phyloP scores from a whole-genome alignment of 2,329 filamentous ascomycete genomes.

The Botrytis pseudocinerea region DNA sequence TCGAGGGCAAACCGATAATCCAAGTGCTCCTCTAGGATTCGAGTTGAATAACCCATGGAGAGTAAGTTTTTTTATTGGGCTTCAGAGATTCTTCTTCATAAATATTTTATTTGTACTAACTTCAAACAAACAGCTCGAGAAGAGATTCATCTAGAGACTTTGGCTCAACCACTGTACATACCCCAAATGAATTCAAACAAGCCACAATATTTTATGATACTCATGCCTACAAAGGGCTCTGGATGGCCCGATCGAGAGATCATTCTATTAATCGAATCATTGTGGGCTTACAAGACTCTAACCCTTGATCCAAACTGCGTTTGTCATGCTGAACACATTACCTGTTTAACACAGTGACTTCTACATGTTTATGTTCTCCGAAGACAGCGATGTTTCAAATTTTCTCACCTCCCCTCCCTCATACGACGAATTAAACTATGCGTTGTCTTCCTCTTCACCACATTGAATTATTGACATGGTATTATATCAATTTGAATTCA shows the following conservation, averaged over 20 bases:
- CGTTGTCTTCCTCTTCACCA: neutral
- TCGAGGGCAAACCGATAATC: conserved; percentile 44
- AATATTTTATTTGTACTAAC: conserved; percentile 20
- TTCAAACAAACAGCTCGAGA: conserved; percentile 35
- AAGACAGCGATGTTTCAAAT: neutral
- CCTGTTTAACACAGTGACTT: neutral
- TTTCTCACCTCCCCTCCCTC: neutral
- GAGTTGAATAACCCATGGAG: conserved; percentile 47
- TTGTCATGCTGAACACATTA: neutral
- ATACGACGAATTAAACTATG: too few species aligned
- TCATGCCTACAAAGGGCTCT: neutral
- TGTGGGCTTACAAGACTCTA: neutral
- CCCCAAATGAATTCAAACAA: conserved; percentile 12
- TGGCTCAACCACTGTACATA: conserved; percentile 31
- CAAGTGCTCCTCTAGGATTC: conserved; percentile 43
- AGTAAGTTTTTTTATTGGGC: conserved; percentile 37
- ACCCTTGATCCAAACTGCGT: neutral
- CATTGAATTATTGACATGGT: neutral
- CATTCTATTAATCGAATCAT: neutral
- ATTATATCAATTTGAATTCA: neutral
- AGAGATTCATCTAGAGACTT: conserved; percentile 35
- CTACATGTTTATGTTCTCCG: neutral
- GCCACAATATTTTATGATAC: neutral
- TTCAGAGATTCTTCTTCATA: neutral
- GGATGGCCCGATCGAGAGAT: neutral